A percentile compares a stretch with the other conserved stretches of the same genome.
These are phyloP conservation scores for Pseudohalonectria lignicola DNA, from an alignment of 2,329 filamentous ascomycete species.

Conservation along the genomic window DNA sequence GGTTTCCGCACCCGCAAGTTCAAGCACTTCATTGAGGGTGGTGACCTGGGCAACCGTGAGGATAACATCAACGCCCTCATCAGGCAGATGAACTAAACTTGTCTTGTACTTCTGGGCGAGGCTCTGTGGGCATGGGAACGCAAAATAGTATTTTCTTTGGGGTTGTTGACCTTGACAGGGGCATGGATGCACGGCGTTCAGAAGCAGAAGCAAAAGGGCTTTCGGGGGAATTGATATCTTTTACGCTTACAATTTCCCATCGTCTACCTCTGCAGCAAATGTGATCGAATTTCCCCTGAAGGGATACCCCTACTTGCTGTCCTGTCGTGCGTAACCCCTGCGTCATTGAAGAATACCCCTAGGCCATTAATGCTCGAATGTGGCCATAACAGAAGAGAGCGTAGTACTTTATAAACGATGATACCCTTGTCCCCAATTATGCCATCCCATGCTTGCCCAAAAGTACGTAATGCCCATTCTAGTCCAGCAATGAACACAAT, in stretches of 20 bases:
- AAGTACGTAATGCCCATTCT: too few relatives aligned
- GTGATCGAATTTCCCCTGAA: slow-evolving; percentile 9
- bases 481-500: too few relatives aligned
- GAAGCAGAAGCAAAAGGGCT: slow-evolving; percentile 15
- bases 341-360: too few relatives aligned
- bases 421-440: too few relatives aligned
- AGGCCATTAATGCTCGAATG: too few relatives aligned
- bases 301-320: too few relatives aligned
- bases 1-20: slow-evolving; percentile 96
- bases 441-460: too few relatives aligned
- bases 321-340: too few relatives aligned
- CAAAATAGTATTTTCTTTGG: slow-evolving; percentile 16
- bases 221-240: slow-evolving; percentile 21
- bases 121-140: slow-evolving; percentile 6
- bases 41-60: slow-evolving; percentile 97
- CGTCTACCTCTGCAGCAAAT: slow-evolving; percentile 7
- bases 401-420: too few relatives aligned
- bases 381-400: too few relatives aligned
- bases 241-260: slow-evolving; percentile 4
- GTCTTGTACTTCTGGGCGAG: slow-evolving; percentile 11
- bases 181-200: slow-evolving; percentile 24
- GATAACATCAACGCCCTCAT: slow-evolving; percentile 95
- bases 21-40: slow-evolving; percentile 97
- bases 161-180: slow-evolving; percentile 10
- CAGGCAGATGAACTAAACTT: slow-evolving; percentile 89